Evolutionary conservation across 805 yeast genomes (phyloP), one percentile per base, ranked within the genome.

Genomic region (Starmerella khaoyaiensis): DNA sequence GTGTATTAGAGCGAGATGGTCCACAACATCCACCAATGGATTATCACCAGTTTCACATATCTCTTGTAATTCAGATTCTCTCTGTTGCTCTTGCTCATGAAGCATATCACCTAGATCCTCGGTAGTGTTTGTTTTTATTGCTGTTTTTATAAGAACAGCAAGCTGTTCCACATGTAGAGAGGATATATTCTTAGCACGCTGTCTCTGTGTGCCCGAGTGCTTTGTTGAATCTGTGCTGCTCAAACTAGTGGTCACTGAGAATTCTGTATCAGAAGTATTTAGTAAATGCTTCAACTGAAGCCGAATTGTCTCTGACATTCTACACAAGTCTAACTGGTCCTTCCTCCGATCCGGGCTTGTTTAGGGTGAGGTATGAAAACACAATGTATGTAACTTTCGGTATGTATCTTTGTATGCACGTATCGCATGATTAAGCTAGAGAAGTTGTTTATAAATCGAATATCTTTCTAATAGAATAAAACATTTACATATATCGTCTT

Each of bases 101-200:
- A 82, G 60, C 44, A 61, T 66, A 17, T 59, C 64, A 24, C 78
- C 61, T 42, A 83, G 62, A 14, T 67, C 72, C 5, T 74, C 67
- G 24, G 80, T 62, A 0, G 72, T 63, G 44, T 71, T 64, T 14
- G 65, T 59, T 35, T 62, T 63, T 29, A 83, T 58, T 16, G 84
- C 76, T 8, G 72, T 68, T 49, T 71, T 73, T 45, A 82, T 67
- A 14, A 79, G 67, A 1, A 93, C 93, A 2, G 82, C 79, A 41
- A 83, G 65, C 55, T 79, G 82, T 45, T 82, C 93, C 27, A 82
- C 56, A 55, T 76, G 80, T 28, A 39, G n/a, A 28, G 34, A 33
- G 10, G 24, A 32, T 15, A 28, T 30, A 11, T 18, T 7, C 10
- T 20, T 26, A 10, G 34, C 20, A 20, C 21, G 15, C 18, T 24